phyloP scores from a whole-genome alignment of 2,329 filamentous ascomycete species.

The Fusarium coicis region DNA sequence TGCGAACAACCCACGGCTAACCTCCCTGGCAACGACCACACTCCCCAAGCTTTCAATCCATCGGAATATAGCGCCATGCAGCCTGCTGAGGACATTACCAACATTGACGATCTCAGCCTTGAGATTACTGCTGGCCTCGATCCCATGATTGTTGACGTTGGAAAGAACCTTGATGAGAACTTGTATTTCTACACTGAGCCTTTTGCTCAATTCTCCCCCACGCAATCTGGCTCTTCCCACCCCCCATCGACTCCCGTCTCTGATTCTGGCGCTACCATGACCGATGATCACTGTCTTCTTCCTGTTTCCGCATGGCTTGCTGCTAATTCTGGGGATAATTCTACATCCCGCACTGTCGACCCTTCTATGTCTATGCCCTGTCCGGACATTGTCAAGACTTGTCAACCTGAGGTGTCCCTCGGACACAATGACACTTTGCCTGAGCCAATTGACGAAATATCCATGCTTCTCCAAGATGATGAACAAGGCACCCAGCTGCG shows the following conservation, averaged over 20 bases:
- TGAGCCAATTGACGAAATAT: too few species aligned
- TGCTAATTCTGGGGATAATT: neutral
- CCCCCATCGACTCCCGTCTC: neutral
- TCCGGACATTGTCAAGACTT: neutral
- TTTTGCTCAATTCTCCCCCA: neutral
- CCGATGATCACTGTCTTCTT: neutral
- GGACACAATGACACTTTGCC: neutral
- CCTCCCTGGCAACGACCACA: neutral
- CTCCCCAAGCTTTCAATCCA: neutral
- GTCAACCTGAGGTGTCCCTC: neutral
- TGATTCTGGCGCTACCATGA: neutral
- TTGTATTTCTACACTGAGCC: neutral
- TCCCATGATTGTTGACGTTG: neutral
- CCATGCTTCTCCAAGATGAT: neutral
- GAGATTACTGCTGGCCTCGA: neutral
- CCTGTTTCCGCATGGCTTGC: neutral
- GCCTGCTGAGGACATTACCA: neutral
- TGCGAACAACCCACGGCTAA: neutral
- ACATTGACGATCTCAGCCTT: neutral
- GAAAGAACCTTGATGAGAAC: neutral
- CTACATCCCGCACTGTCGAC: neutral
- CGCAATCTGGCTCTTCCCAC: neutral
- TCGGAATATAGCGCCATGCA: neutral
- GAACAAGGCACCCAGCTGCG: slow-evolving; percentile 1
- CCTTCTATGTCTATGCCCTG: neutral